phyloP scores from a whole-genome alignment of 768 basidiomycete species.

The Trametes meyenii region DNA sequence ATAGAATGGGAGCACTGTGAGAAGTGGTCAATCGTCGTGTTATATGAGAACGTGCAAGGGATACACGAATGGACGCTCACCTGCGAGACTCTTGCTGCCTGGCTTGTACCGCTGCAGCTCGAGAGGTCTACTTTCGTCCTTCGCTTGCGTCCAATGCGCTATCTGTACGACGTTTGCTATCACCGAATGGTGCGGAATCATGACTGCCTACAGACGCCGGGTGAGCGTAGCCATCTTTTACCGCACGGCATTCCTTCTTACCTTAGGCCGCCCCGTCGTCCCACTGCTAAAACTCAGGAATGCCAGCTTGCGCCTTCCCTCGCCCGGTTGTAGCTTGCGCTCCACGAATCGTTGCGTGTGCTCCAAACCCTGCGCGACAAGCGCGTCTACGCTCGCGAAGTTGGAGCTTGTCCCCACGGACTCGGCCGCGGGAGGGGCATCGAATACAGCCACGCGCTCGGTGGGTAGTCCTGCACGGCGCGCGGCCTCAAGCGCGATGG shows the following conservation, averaged over 20 bases:
- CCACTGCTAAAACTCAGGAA: slow-evolving; percentile 76
- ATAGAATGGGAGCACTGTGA: slow-evolving; percentile 34
- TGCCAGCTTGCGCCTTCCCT: slow-evolving; percentile 70
- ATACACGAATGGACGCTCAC: slow-evolving; percentile 35
- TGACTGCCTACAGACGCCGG: slow-evolving; percentile 53
- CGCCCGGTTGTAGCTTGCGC: slow-evolving; percentile 53
- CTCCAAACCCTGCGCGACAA: slow-evolving; percentile 53
- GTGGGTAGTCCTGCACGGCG: slow-evolving; percentile 24
- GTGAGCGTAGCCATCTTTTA: slow-evolving; percentile 50
- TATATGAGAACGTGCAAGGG: background rate
- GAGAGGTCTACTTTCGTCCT: slow-evolving; percentile 40
- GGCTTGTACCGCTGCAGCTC: slow-evolving; percentile 47
- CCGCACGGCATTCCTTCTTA: slow-evolving; percentile 25
- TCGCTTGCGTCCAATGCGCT: slow-evolving; percentile 25
- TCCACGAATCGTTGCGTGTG: slow-evolving; percentile 49
- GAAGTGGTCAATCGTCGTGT: background rate
- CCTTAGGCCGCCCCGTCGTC: slow-evolving; percentile 78
- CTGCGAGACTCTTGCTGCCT: slow-evolving; percentile 60
- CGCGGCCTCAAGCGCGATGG: slow-evolving; percentile 30
- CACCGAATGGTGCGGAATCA: slow-evolving; percentile 42
- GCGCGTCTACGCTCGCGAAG: slow-evolving; percentile 44
- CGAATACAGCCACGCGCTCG: slow-evolving; percentile 30
- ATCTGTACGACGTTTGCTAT: slow-evolving; percentile 38
- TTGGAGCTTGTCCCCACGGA: slow-evolving; percentile 4
- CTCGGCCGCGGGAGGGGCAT: slow-evolving; percentile 12